Percentiles rank a stretch among this genome's conserved stretches.
These are phyloP conservation scores for Sclerotinia spermophila DNA, from an alignment of 2,329 filamentous ascomycete species.

Conservation along the genomic window DNA sequence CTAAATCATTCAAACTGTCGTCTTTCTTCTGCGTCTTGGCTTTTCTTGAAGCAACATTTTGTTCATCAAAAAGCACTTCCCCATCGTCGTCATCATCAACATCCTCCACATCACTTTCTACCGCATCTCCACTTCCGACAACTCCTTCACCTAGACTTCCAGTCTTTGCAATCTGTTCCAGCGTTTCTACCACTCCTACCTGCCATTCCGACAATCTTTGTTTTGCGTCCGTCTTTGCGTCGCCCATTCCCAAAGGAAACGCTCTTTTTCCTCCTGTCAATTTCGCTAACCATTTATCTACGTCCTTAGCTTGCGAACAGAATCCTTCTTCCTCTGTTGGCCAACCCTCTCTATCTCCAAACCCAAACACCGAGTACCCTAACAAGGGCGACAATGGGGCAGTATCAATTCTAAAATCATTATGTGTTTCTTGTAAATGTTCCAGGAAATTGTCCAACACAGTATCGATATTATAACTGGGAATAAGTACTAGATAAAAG, in stretches of 20 bases:
- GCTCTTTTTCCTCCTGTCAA: slow-evolving; percentile 81
- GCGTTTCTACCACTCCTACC: slow-evolving; percentile 66
- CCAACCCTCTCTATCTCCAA: slow-evolving; percentile 90
- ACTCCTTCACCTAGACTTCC: slow-evolving; percentile 62
- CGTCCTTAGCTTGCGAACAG: slow-evolving; percentile 84
- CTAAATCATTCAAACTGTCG: slow-evolving; percentile 67
- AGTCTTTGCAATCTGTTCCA: slow-evolving; percentile 60
- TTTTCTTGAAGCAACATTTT: slow-evolving; percentile 42
- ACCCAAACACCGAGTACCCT: slow-evolving; percentile 91
- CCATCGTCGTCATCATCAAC: slow-evolving; percentile 52
- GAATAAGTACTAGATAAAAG: slow-evolving; percentile 81
- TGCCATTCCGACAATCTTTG: slow-evolving; percentile 73
- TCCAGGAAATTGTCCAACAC: slow-evolving; percentile 84
- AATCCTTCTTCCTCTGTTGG: slow-evolving; percentile 86
- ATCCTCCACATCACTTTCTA: slow-evolving; percentile 80
- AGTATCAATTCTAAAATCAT: slow-evolving; percentile 95
- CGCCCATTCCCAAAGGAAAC: slow-evolving; percentile 83
- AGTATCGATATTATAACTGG: slow-evolving; percentile 93
- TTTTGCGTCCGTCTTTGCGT: slow-evolving; percentile 71
- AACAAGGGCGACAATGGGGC: slow-evolving; percentile 71
- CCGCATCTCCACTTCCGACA: slow-evolving; percentile 74
- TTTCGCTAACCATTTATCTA: slow-evolving; percentile 97
- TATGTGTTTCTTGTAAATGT: slow-evolving; percentile 85
- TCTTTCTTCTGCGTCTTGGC: slow-evolving; percentile 45
- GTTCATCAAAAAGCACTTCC: slow-evolving; percentile 49